Percentiles rank a stretch among this genome's conserved stretches.
phyloP scores from a whole-genome alignment of 805 yeast genomes.

The Barnettozyma pratensis region DNA sequence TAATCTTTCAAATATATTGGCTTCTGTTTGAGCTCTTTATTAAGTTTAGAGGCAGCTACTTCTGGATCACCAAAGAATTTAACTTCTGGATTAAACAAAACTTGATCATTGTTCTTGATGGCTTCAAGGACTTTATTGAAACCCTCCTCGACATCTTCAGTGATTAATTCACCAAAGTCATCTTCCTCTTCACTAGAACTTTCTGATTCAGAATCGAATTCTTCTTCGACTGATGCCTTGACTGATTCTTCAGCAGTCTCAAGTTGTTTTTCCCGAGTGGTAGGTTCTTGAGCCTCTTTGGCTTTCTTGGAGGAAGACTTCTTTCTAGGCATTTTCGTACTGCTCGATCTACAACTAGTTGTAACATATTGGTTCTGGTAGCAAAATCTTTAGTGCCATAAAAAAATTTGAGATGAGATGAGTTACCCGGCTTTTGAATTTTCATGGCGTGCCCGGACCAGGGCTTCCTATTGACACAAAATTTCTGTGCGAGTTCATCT shows the following conservation, averaged over 20 bases:
- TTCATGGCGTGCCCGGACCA: background rate
- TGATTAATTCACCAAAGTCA: slow-evolving; percentile 81
- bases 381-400: background rate
- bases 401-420: slow-evolving; percentile 2
- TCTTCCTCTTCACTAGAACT: slow-evolving; percentile 68
- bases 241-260: slow-evolving; percentile 15
- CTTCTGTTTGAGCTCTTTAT: slow-evolving; percentile 38
- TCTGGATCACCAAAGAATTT: slow-evolving; percentile 71
- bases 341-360: background rate
- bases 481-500: no score
- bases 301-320: slow-evolving; percentile 79
- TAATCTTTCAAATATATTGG: slow-evolving; percentile 91
- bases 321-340: slow-evolving; percentile 67
- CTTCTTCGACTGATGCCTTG: slow-evolving; percentile 27
- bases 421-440: background rate
- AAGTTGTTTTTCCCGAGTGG: slow-evolving; percentile 21
- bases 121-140: slow-evolving; percentile 68
- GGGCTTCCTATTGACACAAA: background rate
- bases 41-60: slow-evolving; percentile 25
- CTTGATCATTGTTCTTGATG: slow-evolving; percentile 60
- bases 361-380: background rate
- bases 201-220: slow-evolving; percentile 35
- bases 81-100: slow-evolving; percentile 60
- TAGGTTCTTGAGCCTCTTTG: slow-evolving; percentile 52
- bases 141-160: slow-evolving; percentile 80